Conservation (phyloP, 2,329 filamentous ascomycete genomes). For the Scedosporium boydii region DNA sequence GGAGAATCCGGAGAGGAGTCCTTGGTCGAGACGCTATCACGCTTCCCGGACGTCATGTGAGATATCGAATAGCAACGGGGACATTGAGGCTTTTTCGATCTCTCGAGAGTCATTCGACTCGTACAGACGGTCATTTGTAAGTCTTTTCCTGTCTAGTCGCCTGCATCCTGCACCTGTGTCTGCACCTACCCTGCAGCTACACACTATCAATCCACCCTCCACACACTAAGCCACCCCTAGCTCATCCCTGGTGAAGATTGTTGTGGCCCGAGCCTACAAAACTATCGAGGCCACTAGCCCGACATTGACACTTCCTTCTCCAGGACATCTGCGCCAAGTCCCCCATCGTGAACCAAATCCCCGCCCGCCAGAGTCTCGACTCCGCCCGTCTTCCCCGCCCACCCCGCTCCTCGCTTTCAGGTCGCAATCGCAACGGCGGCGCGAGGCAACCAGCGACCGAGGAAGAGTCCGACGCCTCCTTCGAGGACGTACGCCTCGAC, state of each 20-base stretch:
- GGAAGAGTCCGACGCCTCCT: constrained; percentile 52
- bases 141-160: constrained; percentile 21
- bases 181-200: not conserved
- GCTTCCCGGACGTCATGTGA: constrained; percentile 44
- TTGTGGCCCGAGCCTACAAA: no score
- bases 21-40: constrained; percentile 51
- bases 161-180: no score
- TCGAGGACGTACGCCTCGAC: constrained; percentile 87
- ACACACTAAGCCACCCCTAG: not conserved
- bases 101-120: constrained; percentile 96
- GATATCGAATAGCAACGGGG: constrained; percentile 55
- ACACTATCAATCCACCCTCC: not conserved
- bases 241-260: no score
- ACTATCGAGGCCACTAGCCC: not conserved
- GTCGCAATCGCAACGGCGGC: constrained; percentile 34
- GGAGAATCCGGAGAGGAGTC: constrained; percentile 59
- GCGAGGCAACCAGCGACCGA: constrained; percentile 54
- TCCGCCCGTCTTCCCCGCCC: constrained; percentile 56
- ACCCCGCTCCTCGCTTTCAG: constrained; percentile 50
- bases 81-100: constrained; percentile 90
- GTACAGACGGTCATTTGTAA: constrained; percentile 88
- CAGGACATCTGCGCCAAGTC: constrained; percentile 88
- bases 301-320: not conserved
- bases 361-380: constrained; percentile 72
- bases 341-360: constrained; percentile 55